phyloP scores from a whole-genome alignment of 257 asterid genomes.

The Rauvolfia tetraphylla region DNA sequence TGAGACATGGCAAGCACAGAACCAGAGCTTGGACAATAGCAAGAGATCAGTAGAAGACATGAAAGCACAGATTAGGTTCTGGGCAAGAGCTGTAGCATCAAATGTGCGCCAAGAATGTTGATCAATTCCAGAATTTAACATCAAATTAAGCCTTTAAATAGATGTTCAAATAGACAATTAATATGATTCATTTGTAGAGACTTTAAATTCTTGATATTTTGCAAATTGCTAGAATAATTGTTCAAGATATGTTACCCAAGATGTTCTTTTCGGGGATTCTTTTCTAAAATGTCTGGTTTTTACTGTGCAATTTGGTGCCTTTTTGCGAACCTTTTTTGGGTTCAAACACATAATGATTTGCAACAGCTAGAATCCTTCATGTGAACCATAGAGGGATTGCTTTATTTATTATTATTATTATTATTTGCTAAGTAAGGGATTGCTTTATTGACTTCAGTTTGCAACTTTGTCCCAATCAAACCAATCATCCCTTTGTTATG shows the following conservation, averaged over 20 bases:
- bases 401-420: too few relatives aligned
- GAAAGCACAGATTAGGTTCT: slow-evolving; percentile 83
- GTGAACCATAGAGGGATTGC: slow-evolving; percentile 1
- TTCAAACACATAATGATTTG: slow-evolving; percentile 4
- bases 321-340: background rate
- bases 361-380: background rate
- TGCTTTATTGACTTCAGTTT: background rate
- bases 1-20: slow-evolving; percentile 31
- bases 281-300: background rate
- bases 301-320: background rate
- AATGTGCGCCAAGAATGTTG: slow-evolving; percentile 74
- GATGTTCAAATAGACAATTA: background rate
- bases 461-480: background rate
- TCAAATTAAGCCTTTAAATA: background rate
- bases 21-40: slow-evolving; percentile 27
- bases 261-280: background rate
- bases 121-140: background rate
- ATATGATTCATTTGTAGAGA: background rate
- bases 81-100: slow-evolving; percentile 97
- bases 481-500: background rate
- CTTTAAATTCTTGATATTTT: background rate
- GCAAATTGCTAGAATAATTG: background rate
- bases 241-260: background rate
- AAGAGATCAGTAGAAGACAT: slow-evolving; percentile 56
- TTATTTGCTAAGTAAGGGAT: too few relatives aligned